Evolutionary conservation across 2,329 filamentous ascomycete genomes (phyloP).

Genomic region (Talaromyces albobiverticillius): DNA sequence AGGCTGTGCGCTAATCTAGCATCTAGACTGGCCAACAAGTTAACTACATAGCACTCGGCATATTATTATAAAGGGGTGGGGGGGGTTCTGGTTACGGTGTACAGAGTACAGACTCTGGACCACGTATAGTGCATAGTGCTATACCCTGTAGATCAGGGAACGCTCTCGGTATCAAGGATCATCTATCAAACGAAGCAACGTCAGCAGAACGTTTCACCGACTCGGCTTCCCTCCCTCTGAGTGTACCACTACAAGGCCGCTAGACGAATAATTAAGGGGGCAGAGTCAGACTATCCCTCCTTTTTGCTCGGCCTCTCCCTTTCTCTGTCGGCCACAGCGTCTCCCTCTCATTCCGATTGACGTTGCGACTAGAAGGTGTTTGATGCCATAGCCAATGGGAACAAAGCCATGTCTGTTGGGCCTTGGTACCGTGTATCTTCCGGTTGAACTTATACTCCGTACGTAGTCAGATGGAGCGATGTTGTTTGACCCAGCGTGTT

Average conservation of each 20-base stretch:
- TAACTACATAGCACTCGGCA: too few species aligned
- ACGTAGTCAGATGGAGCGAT: neutral
- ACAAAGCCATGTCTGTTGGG: neutral
- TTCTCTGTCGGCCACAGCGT: neutral
- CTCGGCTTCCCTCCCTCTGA: neutral
- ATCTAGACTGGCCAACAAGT: neutral
- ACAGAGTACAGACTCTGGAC: too few species aligned
- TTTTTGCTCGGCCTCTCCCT: neutral
- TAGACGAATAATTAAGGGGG: neutral
- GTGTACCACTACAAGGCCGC: neutral
- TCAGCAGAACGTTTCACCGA: conserved; percentile 5
- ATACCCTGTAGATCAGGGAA: neutral
- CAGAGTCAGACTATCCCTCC: neutral
- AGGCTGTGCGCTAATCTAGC: neutral
- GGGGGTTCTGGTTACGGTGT: too few species aligned
- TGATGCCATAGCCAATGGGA: neutral
- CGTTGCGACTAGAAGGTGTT: neutral
- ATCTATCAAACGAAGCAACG: neutral
- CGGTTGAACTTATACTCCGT: too few species aligned
- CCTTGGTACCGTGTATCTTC: too few species aligned
- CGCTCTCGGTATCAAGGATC: neutral
- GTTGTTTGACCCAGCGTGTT: neutral
- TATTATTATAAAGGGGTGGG: too few species aligned
- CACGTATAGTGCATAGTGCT: too few species aligned
- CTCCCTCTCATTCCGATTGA: neutral